Percentiles rank a stretch among this genome's conserved stretches.
Evolutionary conservation across 1,284 basidiomycete species (phyloP).

Genomic region (Apiotrichum gamsii): DNA sequence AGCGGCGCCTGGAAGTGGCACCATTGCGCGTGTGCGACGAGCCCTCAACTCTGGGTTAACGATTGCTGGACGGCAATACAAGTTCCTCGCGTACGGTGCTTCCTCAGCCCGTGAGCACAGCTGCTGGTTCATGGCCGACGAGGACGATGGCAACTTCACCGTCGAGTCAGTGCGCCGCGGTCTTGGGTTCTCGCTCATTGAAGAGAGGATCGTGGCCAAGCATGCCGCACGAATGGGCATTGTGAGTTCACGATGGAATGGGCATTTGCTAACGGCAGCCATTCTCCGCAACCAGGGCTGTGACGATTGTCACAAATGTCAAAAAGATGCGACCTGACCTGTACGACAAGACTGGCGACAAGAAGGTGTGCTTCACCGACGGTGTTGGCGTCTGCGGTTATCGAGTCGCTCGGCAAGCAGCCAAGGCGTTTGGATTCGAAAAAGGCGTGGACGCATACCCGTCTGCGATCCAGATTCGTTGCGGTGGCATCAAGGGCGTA

Average conservation of each 20-base stretch:
- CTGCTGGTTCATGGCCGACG: constrained; percentile 27
- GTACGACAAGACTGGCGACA: background rate
- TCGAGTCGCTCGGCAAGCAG: constrained; percentile 17
- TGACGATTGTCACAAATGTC: constrained; percentile 10
- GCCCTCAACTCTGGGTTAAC: constrained; percentile 20
- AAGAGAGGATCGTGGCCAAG: constrained; percentile 21
- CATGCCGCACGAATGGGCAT: constrained; percentile 17
- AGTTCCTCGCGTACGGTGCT: constrained; percentile 17
- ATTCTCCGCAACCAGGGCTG: constrained; percentile 17
- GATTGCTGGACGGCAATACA: constrained; percentile 23
- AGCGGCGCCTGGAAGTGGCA: constrained; percentile 13
- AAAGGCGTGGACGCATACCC: constrained; percentile 12
- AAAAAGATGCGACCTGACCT: constrained; percentile 9
- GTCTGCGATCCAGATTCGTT: constrained; percentile 28
- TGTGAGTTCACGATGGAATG: background rate
- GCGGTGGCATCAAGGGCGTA: constrained; percentile 30
- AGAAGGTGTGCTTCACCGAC: constrained; percentile 19
- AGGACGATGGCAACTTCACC: constrained; percentile 10
- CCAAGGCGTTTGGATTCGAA: constrained; percentile 14
- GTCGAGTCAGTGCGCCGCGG: constrained; percentile 4
- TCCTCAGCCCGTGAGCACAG: constrained; percentile 14
- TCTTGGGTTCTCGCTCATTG: constrained; percentile 18
- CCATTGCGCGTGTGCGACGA: constrained; percentile 23
- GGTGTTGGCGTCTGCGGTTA: constrained; percentile 24
- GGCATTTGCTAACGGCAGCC: constrained; percentile 5